Percentiles rank a stretch among this genome's conserved stretches.
These are phyloP conservation scores for Phytopythium chamaehyphon DNA, from an alignment of 352 stramenopile species.

Conservation along the genomic window DNA sequence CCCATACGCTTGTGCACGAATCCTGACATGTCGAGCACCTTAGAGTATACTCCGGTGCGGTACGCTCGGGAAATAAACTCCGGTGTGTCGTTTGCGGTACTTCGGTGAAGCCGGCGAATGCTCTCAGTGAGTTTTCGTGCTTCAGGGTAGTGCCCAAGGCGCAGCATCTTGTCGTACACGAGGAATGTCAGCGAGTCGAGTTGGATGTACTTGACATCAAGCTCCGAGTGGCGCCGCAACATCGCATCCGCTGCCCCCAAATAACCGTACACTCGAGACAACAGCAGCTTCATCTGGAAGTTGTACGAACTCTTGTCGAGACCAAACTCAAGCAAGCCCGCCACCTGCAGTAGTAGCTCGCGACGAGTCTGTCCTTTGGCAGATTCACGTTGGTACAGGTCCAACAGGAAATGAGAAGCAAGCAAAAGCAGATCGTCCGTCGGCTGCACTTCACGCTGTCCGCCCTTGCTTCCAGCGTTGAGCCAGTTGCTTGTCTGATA, in stretches of 20 bases:
- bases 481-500: slow-evolving; percentile 73
- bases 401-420: slow-evolving; percentile 60
- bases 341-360: slow-evolving; percentile 46
- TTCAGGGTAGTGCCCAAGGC: slow-evolving; percentile 55
- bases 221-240: slow-evolving; percentile 57
- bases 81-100: slow-evolving; percentile 58
- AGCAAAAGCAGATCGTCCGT: slow-evolving; percentile 82
- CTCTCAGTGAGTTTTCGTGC: slow-evolving; percentile 41
- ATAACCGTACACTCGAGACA: slow-evolving; percentile 75
- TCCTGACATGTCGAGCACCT: slow-evolving; percentile 77
- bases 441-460: slow-evolving; percentile 80
- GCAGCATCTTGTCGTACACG: slow-evolving; percentile 75
- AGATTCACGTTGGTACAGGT: slow-evolving; percentile 48
- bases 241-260: slow-evolving; percentile 64
- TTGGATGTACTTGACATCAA: slow-evolving; percentile 86
- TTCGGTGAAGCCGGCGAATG: slow-evolving; percentile 51
- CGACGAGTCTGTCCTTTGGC: slow-evolving; percentile 11
- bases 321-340: slow-evolving; percentile 63
- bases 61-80: slow-evolving; percentile 81
- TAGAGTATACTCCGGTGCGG: slow-evolving; percentile 80
- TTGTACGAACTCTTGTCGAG: slow-evolving; percentile 84
- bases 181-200: slow-evolving; percentile 83
- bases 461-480: slow-evolving; percentile 60
- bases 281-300: slow-evolving; percentile 88
- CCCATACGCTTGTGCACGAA: slow-evolving; percentile 77